phyloP scores from a whole-genome alignment of 352 stramenopile species.

The Hyaloperonospora brassicae region DNA sequence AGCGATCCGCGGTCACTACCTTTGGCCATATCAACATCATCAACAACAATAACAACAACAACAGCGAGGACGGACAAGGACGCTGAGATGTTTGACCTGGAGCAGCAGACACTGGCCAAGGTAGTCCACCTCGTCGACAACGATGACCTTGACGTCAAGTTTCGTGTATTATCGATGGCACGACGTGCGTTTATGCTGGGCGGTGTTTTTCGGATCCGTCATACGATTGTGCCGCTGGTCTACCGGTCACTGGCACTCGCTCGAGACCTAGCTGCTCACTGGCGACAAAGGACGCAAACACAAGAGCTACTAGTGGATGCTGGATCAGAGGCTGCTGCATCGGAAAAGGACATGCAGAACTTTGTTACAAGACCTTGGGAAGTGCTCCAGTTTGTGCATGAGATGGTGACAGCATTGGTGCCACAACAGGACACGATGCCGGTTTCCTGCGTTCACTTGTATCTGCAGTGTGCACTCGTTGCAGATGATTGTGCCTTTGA shows the following conservation, averaged over 20 bases:
- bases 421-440: conserved; percentile 70
- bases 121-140: conserved; percentile 90
- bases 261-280: conserved; percentile 25
- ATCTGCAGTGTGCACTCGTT: conserved; percentile 89
- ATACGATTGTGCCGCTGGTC: conserved; percentile 90
- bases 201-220: conserved; percentile 81
- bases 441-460: conserved; percentile 87
- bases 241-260: conserved; percentile 86
- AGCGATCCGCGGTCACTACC: too few species aligned
- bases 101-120: conserved; percentile 89
- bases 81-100: conserved; percentile 8
- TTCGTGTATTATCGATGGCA: conserved; percentile 52
- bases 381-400: conserved; percentile 96
- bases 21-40: too few species aligned
- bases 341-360: conserved; percentile 1
- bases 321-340: conserved; percentile 1
- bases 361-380: conserved; percentile 76
- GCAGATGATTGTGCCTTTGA: conserved; percentile 81
- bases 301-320: conserved; percentile 7
- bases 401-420: conserved; percentile 91
- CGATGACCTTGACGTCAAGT: conserved; percentile 53
- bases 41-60: too few species aligned
- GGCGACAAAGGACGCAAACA: conserved; percentile 12
- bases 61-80: too few species aligned
- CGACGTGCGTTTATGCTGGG: conserved; percentile 77